Evolutionary conservation across 768 basidiomycete genomes (phyloP).

Genomic region (Suillus luteus): DNA sequence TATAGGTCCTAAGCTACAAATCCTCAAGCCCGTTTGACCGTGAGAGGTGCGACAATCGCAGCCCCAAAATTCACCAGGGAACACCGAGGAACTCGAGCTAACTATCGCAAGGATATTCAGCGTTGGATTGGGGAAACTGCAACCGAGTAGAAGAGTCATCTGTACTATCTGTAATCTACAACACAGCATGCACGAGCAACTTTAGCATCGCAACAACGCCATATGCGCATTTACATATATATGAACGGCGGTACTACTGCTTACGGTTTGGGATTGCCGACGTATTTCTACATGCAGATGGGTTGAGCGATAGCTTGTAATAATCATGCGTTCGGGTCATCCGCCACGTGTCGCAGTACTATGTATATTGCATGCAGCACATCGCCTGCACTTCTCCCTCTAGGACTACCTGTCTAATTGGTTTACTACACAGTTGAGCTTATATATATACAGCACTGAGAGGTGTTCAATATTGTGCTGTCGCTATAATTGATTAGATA

Average conservation of each 20-base stretch:
- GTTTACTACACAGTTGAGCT: not conserved
- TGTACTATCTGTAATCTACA: not conserved
- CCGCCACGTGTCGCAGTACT: not conserved
- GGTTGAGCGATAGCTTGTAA: not conserved
- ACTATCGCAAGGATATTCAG: not conserved
- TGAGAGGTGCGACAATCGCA: constrained; percentile 3
- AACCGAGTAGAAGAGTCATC: not conserved
- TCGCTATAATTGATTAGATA: not conserved
- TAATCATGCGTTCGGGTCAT: not conserved
- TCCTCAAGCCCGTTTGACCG: not conserved
- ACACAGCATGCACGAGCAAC: not conserved
- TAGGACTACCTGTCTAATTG: not conserved
- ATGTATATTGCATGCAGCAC: not conserved
- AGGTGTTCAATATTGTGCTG: not conserved
- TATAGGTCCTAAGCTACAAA: not conserved
- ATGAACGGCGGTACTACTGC: not conserved
- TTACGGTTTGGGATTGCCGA: not conserved
- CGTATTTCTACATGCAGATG: not conserved
- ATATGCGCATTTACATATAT: not conserved
- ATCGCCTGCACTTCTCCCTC: not conserved
- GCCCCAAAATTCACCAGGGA: not conserved
- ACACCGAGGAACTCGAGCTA: not conserved
- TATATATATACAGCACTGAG: not conserved
- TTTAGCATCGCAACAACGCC: not conserved
- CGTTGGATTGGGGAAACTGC: not conserved